phyloP scores from a whole-genome alignment of 2,329 filamentous ascomycete species.

The Pseudopithomyces maydicus region DNA sequence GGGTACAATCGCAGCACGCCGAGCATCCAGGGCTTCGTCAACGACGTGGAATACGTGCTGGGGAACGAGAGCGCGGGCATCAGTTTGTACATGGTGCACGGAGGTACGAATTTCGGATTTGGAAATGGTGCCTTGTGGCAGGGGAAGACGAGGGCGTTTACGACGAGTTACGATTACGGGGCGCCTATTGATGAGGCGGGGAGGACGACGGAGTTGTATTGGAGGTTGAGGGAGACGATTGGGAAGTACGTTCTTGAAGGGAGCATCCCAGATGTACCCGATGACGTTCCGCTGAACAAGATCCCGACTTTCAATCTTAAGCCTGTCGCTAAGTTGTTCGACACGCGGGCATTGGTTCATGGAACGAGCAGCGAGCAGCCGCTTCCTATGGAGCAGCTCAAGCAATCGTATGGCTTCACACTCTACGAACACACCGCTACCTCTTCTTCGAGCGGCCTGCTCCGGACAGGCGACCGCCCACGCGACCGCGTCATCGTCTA shows the following conservation, averaged over 20 bases:
- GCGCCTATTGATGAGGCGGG: conserved; percentile 58
- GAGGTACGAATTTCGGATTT: conserved; percentile 58
- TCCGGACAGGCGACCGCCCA: conserved; percentile 52
- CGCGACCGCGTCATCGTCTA: conserved; percentile 56
- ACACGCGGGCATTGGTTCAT: conserved; percentile 26
- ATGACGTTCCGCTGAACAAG: conserved; percentile 36
- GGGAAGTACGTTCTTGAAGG: conserved; percentile 42
- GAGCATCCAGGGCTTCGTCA: conserved; percentile 19
- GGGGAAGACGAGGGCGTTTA: conserved; percentile 48
- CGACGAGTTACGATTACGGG: conserved; percentile 58
- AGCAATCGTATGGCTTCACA: conserved; percentile 52
- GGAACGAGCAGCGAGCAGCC: conserved; percentile 33
- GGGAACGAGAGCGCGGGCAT: conserved; percentile 45
- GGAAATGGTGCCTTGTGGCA: conserved; percentile 54
- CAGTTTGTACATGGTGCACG: conserved; percentile 60
- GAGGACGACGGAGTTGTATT: conserved; percentile 52
- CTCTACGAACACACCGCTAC: conserved; percentile 50
- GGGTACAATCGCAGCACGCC: conserved; percentile 46
- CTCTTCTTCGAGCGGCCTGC: conserved; percentile 29
- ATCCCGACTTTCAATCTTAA: conserved; percentile 47
- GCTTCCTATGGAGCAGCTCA: conserved; percentile 53
- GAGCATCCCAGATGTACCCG: conserved; percentile 46
- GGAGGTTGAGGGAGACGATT: conserved; percentile 48
- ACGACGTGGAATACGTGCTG: conserved; percentile 30
- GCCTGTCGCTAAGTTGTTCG: conserved; percentile 47